A percentile compares a stretch with the other conserved stretches of the same genome.
Conservation (phyloP, 371 early-diverging fungal genomes). For the Mucor lusitanicus region DNA sequence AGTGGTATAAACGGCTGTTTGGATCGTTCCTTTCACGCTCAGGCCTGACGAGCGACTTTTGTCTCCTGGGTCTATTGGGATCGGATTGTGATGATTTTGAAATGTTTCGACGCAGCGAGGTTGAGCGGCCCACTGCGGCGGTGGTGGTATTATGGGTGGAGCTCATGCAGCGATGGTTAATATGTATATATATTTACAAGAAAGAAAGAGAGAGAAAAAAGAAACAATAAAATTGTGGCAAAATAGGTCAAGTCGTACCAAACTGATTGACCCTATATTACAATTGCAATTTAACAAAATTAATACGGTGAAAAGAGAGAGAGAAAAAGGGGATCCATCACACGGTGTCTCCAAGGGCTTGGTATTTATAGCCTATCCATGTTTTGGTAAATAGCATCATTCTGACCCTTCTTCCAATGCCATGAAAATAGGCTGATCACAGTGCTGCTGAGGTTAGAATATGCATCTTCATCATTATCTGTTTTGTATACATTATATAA, state of each 20-base stretch:
- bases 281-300: neutral
- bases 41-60: conserved; percentile 72
- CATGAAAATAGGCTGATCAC: neutral
- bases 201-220: neutral
- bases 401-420: neutral
- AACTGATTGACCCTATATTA: conserved; percentile 13
- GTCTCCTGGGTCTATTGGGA: conserved; percentile 25
- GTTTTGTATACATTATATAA: neutral
- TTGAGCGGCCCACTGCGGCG: conserved; percentile 9
- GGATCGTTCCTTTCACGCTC: conserved; percentile 66
- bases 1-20: conserved; percentile 56
- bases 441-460: neutral
- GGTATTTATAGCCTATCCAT: neutral
- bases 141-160: neutral
- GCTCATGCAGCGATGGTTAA: neutral
- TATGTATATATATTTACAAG: neutral
- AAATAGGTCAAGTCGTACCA: conserved; percentile 15
- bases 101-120: conserved; percentile 16
- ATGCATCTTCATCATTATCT: neutral
- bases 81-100: conserved; percentile 15
- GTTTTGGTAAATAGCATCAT: neutral
- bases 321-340: neutral
- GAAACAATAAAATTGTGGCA: conserved; percentile 3
- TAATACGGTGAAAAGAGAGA: neutral
- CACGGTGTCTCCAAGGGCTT: neutral